Base-by-base conservation (phyloP, 2,329 filamentous ascomycete genomes). In the Boeremia lycopersici region DNA sequence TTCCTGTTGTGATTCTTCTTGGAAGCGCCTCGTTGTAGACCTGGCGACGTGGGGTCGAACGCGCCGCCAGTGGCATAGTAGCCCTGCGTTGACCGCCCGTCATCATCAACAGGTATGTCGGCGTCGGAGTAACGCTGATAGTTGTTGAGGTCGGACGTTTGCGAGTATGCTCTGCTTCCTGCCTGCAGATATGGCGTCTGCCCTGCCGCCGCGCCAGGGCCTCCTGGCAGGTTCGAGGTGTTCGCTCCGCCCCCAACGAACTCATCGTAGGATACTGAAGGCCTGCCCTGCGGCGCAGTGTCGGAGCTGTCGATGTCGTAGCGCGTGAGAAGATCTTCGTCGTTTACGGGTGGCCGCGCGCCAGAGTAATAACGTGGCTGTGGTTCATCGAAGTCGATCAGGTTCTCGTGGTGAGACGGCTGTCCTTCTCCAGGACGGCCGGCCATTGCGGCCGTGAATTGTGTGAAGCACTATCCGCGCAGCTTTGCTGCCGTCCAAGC, bases 241-340 rank as follows among this genome's bases (percentile, higher is more conserved):
- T 66, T 70, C 56, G 81, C 78, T 57, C 80, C 81, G 60, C 80
- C 79, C 44, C 81, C 93, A 59, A 98, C 88, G 74, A 97, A 98
- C 68, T 95, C 89, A 81, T 97, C 93, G 77, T 97, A 97, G 54
- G 92, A 96, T 47, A 93, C 87, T 25, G 93, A 97, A 47, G 92
- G 90, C 63, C 93, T 89, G 53, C 86, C 78, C 58, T 84, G 84
- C 41, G 83, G 79, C 64, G 86, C 77, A 61, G 83, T 79, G 62
- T 90, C 85, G 60, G 82, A 79, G 62, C 86, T 82, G 68, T 90
- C 83, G 70, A 89, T 86, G 69, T 89, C 84, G 77, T 91, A 93
- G 62, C 86, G 86, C 72, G 86, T 84, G 70, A 93, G 79, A 42
- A 96, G 81, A 62, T 93, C 87, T 63, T 96, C 89, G 74, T 96